Percentiles rank a stretch among this genome's conserved stretches.
phyloP scores from a whole-genome alignment of 306 rosid genomes.

The Castanea crenata region DNA sequence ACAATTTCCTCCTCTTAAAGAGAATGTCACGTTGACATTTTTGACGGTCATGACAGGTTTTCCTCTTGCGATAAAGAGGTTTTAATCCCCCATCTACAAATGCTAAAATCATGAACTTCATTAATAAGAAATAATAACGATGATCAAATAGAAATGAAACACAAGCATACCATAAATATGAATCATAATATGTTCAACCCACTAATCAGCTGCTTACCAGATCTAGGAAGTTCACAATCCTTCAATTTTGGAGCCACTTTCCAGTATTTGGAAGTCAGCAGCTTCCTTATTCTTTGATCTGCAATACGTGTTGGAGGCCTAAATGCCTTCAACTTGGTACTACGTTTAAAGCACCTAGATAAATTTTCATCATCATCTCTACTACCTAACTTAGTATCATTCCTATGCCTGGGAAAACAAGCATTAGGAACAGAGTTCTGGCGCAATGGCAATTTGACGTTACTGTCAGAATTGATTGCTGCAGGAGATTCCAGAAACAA shows the following conservation, averaged over 20 bases:
- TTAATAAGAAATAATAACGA: constrained; percentile 3
- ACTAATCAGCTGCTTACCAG: constrained; percentile 48
- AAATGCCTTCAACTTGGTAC: constrained; percentile 56
- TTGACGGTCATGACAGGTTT: constrained; percentile 41
- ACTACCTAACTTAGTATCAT: constrained; percentile 60
- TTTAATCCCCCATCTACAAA: constrained; percentile 52
- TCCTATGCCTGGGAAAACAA: constrained; percentile 58
- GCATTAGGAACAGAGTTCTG: constrained; percentile 46
- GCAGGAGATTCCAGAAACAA: constrained; percentile 43
- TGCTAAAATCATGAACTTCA: constrained; percentile 7
- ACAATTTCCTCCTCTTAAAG: constrained; percentile 63
- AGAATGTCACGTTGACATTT: constrained; percentile 47
- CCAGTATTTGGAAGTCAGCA: constrained; percentile 71
- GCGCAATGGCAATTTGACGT: constrained; percentile 41
- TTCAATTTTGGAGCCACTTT: constrained; percentile 76
- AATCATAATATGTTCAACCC: constrained; percentile 12
- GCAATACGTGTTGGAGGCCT: constrained; percentile 53
- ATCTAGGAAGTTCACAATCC: constrained; percentile 63
- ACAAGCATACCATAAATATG: not conserved
- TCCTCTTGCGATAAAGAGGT: constrained; percentile 57
- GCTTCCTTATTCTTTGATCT: constrained; percentile 65
- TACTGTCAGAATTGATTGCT: constrained; percentile 27
- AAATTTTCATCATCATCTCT: constrained; percentile 90
- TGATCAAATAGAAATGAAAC: not conserved
- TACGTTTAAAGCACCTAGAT: constrained; percentile 50